Conservation (phyloP, 2,329 filamentous ascomycete species). For the Malbranchea cinnamomea region DNA sequence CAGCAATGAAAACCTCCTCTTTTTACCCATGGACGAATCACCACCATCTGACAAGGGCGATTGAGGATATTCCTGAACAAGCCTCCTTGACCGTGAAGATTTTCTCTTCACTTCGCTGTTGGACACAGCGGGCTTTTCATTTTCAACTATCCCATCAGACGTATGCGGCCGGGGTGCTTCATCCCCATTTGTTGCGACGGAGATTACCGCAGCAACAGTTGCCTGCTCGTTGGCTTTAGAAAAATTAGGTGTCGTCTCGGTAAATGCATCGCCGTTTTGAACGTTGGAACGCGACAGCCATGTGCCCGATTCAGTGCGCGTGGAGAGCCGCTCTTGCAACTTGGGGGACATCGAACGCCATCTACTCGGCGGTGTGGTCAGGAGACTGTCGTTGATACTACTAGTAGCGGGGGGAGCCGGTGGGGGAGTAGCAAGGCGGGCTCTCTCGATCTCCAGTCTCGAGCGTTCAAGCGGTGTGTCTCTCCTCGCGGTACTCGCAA, state of each 20-base stretch:
- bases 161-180: conserved; percentile 7
- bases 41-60: background rate
- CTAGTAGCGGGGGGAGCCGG: conserved; percentile 1
- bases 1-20: conserved; percentile 8
- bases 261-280: conserved; percentile 1
- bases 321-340: conserved; percentile 14
- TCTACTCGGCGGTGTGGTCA: conserved; percentile 3
- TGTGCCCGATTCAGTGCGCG: conserved; percentile 8
- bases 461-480: conserved; percentile 49
- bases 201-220: background rate
- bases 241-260: conserved; percentile 1
- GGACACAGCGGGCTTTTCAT: conserved; percentile 2
- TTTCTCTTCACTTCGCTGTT: conserved; percentile 4
- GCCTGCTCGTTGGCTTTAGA: too few relatives aligned
- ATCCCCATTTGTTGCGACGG: background rate
- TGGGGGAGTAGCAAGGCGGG: conserved; percentile 13
- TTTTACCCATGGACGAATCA: conserved; percentile 9
- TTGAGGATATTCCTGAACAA: background rate
- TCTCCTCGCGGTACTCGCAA: conserved; percentile 45
- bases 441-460: conserved; percentile 30
- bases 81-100: conserved; percentile 3
- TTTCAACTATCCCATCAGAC: conserved; percentile 9
- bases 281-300: conserved; percentile 14
- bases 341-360: conserved; percentile 8
- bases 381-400: conserved; percentile 11